Conservation (phyloP, 2,329 filamentous ascomycete genomes). For the Colletotrichum viniferum region DNA sequence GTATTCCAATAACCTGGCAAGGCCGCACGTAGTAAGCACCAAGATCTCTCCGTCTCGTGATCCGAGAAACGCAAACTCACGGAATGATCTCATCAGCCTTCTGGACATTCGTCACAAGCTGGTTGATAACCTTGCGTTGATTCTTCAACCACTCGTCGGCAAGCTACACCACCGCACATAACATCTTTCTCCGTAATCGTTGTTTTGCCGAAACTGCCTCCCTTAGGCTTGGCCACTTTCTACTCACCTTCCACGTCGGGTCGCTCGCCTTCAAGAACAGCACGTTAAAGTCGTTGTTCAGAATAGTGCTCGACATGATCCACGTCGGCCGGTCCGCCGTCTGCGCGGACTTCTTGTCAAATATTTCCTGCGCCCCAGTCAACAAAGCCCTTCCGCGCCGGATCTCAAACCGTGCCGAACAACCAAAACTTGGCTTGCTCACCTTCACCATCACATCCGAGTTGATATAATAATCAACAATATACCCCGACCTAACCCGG, state of each 20-base stretch:
- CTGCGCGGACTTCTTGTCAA: constrained; percentile 1
- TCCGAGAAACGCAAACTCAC: not conserved
- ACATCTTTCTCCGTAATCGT: fast-evolving
- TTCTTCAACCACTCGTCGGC: not conserved
- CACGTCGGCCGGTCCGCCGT: not conserved
- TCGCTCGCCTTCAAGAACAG: not conserved
- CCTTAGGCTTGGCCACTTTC: not conserved
- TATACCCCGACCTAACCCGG: not conserved
- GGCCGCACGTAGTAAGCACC: not conserved
- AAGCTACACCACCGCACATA: fast-evolving
- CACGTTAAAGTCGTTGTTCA: not conserved
- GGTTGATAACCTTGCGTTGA: not conserved
- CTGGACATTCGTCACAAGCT: not conserved
- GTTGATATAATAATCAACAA: constrained; percentile 6
- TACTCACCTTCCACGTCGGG: not conserved
- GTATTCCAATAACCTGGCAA: not conserved
- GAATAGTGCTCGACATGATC: not conserved
- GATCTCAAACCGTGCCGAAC: not conserved
- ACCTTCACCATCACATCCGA: not conserved
- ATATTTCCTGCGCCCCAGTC: not conserved
- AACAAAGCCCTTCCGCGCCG: not conserved
- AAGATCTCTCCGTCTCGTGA: not conserved
- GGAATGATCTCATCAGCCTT: not conserved
- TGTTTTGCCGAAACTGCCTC: fast-evolving
- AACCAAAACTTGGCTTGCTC: not conserved